Base-by-base conservation (phyloP, 2,329 filamentous ascomycete genomes). In the Lecanosticta acicola region DNA sequence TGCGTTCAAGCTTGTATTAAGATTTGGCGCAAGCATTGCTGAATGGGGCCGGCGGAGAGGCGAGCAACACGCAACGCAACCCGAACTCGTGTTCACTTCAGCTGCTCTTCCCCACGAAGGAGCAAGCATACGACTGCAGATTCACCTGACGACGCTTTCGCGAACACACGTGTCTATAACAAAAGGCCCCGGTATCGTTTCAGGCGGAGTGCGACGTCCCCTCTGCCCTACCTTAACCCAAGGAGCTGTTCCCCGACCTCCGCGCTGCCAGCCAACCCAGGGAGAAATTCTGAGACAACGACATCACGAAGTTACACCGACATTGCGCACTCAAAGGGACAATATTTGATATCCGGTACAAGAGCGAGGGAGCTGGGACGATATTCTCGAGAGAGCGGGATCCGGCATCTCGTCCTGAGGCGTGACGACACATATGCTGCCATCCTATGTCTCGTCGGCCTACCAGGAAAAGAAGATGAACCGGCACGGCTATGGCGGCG, bases 381-480 rank as follows among this genome's bases (percentile, higher is more conserved):
- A 5, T 7, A 29, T 29, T 29, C 24, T 7, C 7, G 11, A 11
- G 24, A 29, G 24, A 29, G 5, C 24, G 7, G 24, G 7, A 11
- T 29, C 11, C 24, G n/a, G n/a, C n/a, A n/a, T n/a, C n/a, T n/a
- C n/a, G n/a, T n/a, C 24, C 24, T 29, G 24, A 29, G 24, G 24
- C 24, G 24, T 11, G 37, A 19, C 37, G 18, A 16, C 42, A 55
- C 48, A 49, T 65, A 81, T 83, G 79, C 71, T 83, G 63, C 80
- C 80, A 55, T 76, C 77, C 61, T 77, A 81, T 73, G 67, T 73
- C 54, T 73, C 72, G 47, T 69, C 72, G 58, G 68, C 71, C 65
- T 63, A 65, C 61, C 56, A 56, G 44, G 47, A 50, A 49, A 85
- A 83, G 79, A 85, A 84, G 81, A 89, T 93, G 81, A 86, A 91